Percentiles rank a stretch among this genome's conserved stretches.
Conservation (phyloP, 768 basidiomycete genomes). For the Pholiota microspora region DNA sequence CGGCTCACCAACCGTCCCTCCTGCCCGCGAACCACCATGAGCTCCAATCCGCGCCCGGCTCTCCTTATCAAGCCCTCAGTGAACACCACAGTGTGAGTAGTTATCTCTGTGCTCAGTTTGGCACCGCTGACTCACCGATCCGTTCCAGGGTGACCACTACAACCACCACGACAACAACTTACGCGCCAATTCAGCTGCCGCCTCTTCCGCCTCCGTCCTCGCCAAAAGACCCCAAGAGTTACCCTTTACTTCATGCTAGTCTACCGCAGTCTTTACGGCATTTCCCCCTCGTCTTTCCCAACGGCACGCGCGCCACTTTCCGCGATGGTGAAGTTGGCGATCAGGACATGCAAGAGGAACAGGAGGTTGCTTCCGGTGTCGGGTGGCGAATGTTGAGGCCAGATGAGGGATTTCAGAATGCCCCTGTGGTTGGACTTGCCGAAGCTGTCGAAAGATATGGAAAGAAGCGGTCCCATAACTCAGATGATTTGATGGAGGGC, state of each 20-base stretch:
- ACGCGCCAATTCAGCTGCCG: slow-evolving; percentile 85
- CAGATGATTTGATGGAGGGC: slow-evolving; percentile 51
- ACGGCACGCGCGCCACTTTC: slow-evolving; percentile 78
- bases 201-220: slow-evolving; percentile 66
- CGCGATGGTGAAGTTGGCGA: slow-evolving; percentile 65
- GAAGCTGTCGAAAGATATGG: slow-evolving; percentile 88
- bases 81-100: slow-evolving; percentile 82
- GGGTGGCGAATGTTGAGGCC: slow-evolving; percentile 78
- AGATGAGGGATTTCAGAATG: slow-evolving; percentile 52
- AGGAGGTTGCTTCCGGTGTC: slow-evolving; percentile 58
- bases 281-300: slow-evolving; percentile 80
- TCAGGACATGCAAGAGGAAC: slow-evolving; percentile 70
- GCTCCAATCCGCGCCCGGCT: slow-evolving; percentile 59
- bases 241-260: slow-evolving; percentile 73
- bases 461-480: slow-evolving; percentile 76
- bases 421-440: slow-evolving; percentile 58
- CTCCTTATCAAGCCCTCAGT: slow-evolving; percentile 78
- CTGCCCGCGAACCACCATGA: slow-evolving; percentile 46
- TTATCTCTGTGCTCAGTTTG: neutral
- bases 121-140: slow-evolving; percentile 21
- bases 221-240: slow-evolving; percentile 77
- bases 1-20: slow-evolving; percentile 14
- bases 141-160: slow-evolving; percentile 76
- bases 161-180: slow-evolving; percentile 88
- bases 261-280: slow-evolving; percentile 71